These are phyloP conservation scores for Yamadazyma taylorii DNA, from an alignment of 1,139 yeast genomes.

Conservation along the genomic window DNA sequence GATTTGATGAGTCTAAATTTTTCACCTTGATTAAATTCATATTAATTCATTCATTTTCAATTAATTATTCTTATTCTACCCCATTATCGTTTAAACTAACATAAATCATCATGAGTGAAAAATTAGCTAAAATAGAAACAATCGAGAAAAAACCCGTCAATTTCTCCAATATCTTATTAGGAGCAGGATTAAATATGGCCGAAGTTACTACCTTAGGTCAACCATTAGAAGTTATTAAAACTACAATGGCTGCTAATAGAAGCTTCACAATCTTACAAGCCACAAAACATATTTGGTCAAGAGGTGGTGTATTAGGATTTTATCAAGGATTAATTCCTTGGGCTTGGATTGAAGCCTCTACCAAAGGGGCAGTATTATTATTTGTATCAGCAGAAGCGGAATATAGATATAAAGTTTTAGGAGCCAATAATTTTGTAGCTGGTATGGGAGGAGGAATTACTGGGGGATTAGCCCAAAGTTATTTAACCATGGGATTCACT, in stretches of 20 bases:
- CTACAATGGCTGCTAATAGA: constrained; percentile 98
- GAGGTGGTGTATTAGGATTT: constrained; percentile 91
- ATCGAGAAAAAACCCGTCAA: constrained; percentile 83
- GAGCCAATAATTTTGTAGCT: constrained; percentile 69
- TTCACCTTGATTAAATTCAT: no score
- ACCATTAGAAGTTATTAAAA: constrained; percentile 91
- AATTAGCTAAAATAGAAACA: constrained; percentile 8
- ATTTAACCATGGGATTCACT: constrained; percentile 95
- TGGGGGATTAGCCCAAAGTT: constrained; percentile 97
- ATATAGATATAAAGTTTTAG: constrained; percentile 64
- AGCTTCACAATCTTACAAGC: constrained; percentile 66
- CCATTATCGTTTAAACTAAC: no score
- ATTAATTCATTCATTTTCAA: no score
- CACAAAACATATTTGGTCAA: constrained; percentile 75
- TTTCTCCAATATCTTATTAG: constrained; percentile 85
- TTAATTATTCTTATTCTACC: no score
- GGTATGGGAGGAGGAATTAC: constrained; percentile 95
- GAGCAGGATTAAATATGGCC: constrained; percentile 89
- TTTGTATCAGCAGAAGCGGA: constrained; percentile 94
- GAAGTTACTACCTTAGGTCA: constrained; percentile 96
- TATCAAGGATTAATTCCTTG: constrained; percentile 98
- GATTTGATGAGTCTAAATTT: no score
- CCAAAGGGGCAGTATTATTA: constrained; percentile 95
- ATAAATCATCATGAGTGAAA: constrained; percentile 5
- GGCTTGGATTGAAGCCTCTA: constrained; percentile 99